Evolutionary conservation across 345 rosid species (phyloP), one percentile per base, ranked within the genome.

Genomic region (Anastatica hierochuntica): DNA sequence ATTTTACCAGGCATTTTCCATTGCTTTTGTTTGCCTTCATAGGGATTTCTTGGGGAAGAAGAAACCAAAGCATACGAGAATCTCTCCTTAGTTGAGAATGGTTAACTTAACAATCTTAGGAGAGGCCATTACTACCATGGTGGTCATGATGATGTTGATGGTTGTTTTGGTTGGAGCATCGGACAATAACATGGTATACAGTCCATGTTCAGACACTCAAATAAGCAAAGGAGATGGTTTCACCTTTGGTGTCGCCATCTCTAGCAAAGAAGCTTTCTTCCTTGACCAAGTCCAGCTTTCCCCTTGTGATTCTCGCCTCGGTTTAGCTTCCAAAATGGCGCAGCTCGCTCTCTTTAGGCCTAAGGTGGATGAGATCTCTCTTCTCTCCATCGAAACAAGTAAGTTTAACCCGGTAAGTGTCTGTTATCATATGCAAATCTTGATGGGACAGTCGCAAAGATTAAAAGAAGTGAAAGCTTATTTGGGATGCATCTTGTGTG

Each of bases 281-380:
- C 52, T 47, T 10, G 60, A 81, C 14, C 72, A 79, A 53, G 62
- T 67, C 35, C 98, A 87, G 60, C 85, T 82, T 71, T 92, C 98
- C 0, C 98, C 96, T 10, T 84, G 98, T 11, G 95, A 92, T 51
- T 50, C 41, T 10, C 98, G 95, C 15, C 95, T 87, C 13, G 70
- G 63, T 43, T 73, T 92, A 3, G 51, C 78, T 2, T 49, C 65
- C 15, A 72, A 76, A 24, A 30, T 6, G 18, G 82, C 94, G 0
- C 75, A 76, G 66, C 76, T 92, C 3, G 79, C 96, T 2, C 67
- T 87, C 23, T 92, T 84, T 62, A 60, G 96, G 73, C 95, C 96
- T 0, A 73, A 71, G 63, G 83, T 87, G 4, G 95, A 92, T 7
- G 85, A 92, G 74, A 72, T 87, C 37, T 78, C 98, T 46, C 85